Base-by-base conservation (phyloP, 176 grass and related monocot genomes). In the Triticum turgidum region DNA sequence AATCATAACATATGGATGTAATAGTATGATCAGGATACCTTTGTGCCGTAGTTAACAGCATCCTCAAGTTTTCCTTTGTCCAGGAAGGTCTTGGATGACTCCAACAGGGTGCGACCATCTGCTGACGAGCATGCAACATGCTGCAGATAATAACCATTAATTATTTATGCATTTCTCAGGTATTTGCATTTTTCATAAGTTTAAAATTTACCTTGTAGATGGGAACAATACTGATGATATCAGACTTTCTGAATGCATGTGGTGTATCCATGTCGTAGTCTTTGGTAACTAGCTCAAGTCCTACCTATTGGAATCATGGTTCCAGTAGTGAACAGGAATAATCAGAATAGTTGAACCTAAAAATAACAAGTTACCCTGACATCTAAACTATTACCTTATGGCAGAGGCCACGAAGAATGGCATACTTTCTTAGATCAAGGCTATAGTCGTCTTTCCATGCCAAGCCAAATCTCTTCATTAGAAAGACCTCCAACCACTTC, bases 1-100 rank as follows among this genome's bases (percentile, higher is more conserved):
- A 87, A 42, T 56, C 51, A 38, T 87, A 63, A 52, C 9, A 51
- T 76, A 51, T 34, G 15, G 17, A 91, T 81, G 69, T 32, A 76
- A 76, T 22, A 68, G n/a, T 78, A 88, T 66, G 47, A 78, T 6
- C 65, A 76, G 9, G 39, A 84, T 85, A 98, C 96, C 82, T 98
- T 98, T 82, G 93, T 94, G 39, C 96, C 96, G 38, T 94, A 87
- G 59, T 81, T 98, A 79, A 98, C 96, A 92, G 96, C 96, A 92
- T 96, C 96, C 85, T 98, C 96, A 83, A 98, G 89, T 82, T 98
- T 98, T 27, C 97, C 97, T 89, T 98, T 98, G 77, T 98, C 97
- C 77, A 98, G 90, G 70, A 93, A 98, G 61, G 94, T 98, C 79
- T 98, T 98, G 29, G 97, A 98, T 92, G 97, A 98, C 88, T 98